Conservation (phyloP, 1,284 basidiomycete genomes). For the Leucoagaricus sp. region DNA sequence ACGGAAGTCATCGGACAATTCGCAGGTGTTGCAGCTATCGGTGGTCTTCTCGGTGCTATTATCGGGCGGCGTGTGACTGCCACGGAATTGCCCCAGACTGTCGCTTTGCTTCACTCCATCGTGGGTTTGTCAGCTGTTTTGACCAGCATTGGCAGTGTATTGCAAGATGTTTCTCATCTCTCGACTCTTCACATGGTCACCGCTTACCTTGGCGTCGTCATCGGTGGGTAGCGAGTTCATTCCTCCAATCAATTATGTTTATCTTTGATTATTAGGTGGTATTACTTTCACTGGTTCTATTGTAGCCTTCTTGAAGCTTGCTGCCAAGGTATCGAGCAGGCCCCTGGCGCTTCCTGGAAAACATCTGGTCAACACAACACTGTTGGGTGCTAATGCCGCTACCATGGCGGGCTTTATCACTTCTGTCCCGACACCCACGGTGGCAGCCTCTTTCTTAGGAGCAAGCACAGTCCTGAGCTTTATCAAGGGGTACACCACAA, state of each 20-base stretch:
- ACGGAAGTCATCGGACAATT: conserved; percentile 76
- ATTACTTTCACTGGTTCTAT: conserved; percentile 83
- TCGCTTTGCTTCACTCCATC: conserved; percentile 67
- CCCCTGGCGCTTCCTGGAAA: conserved; percentile 73
- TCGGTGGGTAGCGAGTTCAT: conserved; percentile 43
- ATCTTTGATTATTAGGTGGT: conserved; percentile 44
- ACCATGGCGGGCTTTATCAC: conserved; percentile 78
- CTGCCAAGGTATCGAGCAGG: conserved; percentile 74
- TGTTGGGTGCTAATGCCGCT: conserved; percentile 67
- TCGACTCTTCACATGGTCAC: conserved; percentile 76
- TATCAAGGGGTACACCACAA: conserved; percentile 82
- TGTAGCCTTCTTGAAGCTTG: conserved; percentile 86
- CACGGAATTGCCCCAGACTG: conserved; percentile 80
- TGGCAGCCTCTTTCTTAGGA: conserved; percentile 77
- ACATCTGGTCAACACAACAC: conserved; percentile 70
- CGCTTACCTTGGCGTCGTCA: conserved; percentile 83
- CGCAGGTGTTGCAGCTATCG: conserved; percentile 71
- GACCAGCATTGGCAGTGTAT: conserved; percentile 79
- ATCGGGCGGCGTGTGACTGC: conserved; percentile 82
- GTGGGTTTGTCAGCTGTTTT: conserved; percentile 85
- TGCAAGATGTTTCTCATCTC: conserved; percentile 65
- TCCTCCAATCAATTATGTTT: not conserved
- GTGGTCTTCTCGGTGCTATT: conserved; percentile 65
- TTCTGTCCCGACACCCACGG: conserved; percentile 61
- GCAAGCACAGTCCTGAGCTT: conserved; percentile 76